Base-by-base conservation (phyloP, 768 basidiomycete species). In the Boletus insuetus region DNA sequence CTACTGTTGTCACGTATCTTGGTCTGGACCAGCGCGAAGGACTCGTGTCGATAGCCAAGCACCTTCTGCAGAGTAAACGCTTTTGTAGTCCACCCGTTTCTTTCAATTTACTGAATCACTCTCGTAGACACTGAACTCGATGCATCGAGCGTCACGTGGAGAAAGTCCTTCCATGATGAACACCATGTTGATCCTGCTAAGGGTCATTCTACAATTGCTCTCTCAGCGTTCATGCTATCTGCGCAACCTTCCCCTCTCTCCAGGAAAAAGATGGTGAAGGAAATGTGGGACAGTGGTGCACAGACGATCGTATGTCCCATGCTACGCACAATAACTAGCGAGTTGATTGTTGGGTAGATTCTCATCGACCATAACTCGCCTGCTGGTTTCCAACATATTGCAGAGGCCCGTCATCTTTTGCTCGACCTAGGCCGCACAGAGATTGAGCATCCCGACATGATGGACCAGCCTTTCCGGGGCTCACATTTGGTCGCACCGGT, bases 211-310 rank as follows among this genome's bases (percentile, higher is more conserved):
- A 79, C 80, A 16, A 62, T 98, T 26, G 92, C 90, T 2, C 65
- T 99, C 31, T 92, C 91, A 17, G 89, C 94, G 1, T 98, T 97
- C 74, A 78, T 86, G 67, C 74, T 99, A 2, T 85, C 89, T n/a
- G 81, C 89, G 19, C 74, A 94, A 17, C 74, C 84, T 6, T 83
- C 80, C 3, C 68, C 82, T 39, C 62, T 84, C 17, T 79, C 83
- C 10, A 80, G 87, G 56, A 87, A 84, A 71, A 73, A 77, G 3
- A 65, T 93, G 43, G 78, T 95, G 26, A 84, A 86, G 64, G 84
- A 91, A 62, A 89, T 98, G 79, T 98, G 94, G 94, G 81, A 89
- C 44, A 92, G 91, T 63, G 93, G 91, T 42, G 94, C 94, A 20
- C 83, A 89, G 64, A 82, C 84, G 22, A 84, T 97, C 46, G 91